phyloP scores from a whole-genome alignment of 257 asterid species.

The Scutellaria barbata region DNA sequence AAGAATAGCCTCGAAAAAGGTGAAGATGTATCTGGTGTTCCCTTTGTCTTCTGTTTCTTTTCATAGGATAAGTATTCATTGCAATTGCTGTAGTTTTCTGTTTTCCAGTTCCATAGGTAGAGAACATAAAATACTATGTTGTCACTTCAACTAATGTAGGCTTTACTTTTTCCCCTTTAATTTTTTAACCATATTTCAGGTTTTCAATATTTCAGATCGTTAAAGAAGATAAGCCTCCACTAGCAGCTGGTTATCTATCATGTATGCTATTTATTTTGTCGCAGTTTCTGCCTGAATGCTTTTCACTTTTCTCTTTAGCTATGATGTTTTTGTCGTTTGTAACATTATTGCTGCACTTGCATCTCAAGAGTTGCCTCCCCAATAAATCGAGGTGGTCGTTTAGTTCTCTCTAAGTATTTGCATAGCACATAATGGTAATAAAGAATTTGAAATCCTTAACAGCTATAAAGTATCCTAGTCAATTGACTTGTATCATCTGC shows the following conservation, averaged over 20 bases:
- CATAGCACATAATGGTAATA: background rate
- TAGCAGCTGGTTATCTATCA: conserved; percentile 49
- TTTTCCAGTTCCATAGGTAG: conserved; percentile 13
- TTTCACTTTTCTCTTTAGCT: background rate
- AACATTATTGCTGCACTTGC: background rate
- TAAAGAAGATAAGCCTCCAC: conserved; percentile 61
- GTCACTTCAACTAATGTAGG: conserved; percentile 17
- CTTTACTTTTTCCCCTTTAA: conserved; percentile 13
- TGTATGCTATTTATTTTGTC: conserved; percentile 50
- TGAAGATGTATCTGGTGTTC: background rate
- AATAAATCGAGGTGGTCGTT: background rate
- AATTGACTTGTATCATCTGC: conserved; percentile 6
- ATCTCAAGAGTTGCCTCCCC: background rate
- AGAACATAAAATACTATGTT: conserved; percentile 1
- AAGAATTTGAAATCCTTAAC: background rate
- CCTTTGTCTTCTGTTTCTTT: background rate
- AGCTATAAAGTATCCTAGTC: conserved; percentile 4
- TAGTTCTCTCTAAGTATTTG: conserved; percentile 14
- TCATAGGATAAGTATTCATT: no score
- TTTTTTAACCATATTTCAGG: conserved; percentile 59
- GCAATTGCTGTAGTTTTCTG: no score
- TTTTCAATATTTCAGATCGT: conserved; percentile 77
- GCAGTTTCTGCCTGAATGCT: conserved; percentile 10
- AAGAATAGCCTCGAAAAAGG: conserved; percentile 13
- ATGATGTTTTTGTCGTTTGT: conserved; percentile 1